phyloP scores from a whole-genome alignment of 1,139 yeast species.

The Candida anutae region DNA sequence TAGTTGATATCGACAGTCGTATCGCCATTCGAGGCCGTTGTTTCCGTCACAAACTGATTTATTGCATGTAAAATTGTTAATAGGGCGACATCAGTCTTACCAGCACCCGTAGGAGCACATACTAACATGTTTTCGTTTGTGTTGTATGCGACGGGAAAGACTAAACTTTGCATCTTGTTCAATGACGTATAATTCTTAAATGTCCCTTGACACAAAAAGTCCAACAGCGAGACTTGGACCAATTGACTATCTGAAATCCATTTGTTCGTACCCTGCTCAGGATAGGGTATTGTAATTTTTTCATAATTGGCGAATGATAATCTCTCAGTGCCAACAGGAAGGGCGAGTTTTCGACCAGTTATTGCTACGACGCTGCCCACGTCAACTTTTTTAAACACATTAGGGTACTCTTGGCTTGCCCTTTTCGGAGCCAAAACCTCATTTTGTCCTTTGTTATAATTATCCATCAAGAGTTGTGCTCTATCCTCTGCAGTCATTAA shows the following conservation, averaged over 20 bases:
- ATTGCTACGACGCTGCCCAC: constrained; percentile 63
- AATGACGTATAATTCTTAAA: constrained; percentile 70
- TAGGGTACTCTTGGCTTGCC: constrained; percentile 61
- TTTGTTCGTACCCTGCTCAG: constrained; percentile 41
- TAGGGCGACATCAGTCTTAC: constrained; percentile 96
- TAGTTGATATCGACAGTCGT: constrained; percentile 59
- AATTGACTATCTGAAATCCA: constrained; percentile 48
- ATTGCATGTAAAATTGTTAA: constrained; percentile 75
- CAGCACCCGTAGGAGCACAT: constrained; percentile 99
- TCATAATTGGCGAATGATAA: constrained; percentile 59
- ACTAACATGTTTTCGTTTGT: constrained; percentile 94
- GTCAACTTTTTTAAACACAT: constrained; percentile 63
- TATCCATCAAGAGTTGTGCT: constrained; percentile 48
- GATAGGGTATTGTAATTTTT: constrained; percentile 76
- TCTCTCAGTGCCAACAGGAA: constrained; percentile 80
- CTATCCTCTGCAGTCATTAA: constrained; percentile 52
- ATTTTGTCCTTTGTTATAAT: constrained; percentile 44
- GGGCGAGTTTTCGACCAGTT: constrained; percentile 69
- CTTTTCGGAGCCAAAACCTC: constrained; percentile 41
- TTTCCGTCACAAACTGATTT: constrained; percentile 52
- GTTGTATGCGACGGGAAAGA: constrained; percentile 85
- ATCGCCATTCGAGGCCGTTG: constrained; percentile 38
- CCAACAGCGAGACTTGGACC: constrained; percentile 55
- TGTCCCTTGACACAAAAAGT: constrained; percentile 74
- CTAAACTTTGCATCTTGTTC: constrained; percentile 87